A percentile compares a stretch with the other conserved stretches of the same genome.
These are phyloP conservation scores for Aspergillus kassunensis DNA, from an alignment of 495 filamentous ascomycete genomes.

Conservation along the genomic window DNA sequence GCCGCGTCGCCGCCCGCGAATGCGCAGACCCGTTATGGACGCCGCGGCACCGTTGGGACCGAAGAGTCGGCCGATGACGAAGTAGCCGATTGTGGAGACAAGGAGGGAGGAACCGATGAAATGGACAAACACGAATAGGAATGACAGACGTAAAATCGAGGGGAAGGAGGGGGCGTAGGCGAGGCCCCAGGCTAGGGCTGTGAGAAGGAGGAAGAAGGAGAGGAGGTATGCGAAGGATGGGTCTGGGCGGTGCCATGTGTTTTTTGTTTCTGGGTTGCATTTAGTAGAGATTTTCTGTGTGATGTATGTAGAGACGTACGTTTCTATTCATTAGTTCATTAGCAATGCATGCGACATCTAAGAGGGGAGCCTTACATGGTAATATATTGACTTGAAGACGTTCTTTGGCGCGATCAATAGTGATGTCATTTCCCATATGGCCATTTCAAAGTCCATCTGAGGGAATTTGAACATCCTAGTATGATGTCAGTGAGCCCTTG, in stretches of 20 bases:
- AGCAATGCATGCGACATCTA: conserved; percentile 13
- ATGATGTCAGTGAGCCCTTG: conserved; percentile 6
- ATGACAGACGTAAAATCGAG: conserved; percentile 54
- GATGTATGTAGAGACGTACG: conserved; percentile 38
- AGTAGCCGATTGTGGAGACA: conserved; percentile 59
- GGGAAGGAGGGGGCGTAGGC: conserved; percentile 59
- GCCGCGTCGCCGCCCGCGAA: conserved; percentile 44
- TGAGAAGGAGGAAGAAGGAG: conserved; percentile 69
- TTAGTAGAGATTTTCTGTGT: not conserved
- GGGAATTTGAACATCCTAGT: conserved; percentile 61
- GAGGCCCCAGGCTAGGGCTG: conserved; percentile 68
- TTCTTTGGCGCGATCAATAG: conserved; percentile 72
- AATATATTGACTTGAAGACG: conserved; percentile 73
- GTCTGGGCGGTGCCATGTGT: conserved; percentile 72
- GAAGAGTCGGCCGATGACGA: conserved; percentile 60
- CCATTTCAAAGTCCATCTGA: conserved; percentile 72
- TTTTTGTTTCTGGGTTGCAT: conserved; percentile 59
- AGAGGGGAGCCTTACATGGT: conserved; percentile 51
- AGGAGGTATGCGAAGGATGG: conserved; percentile 76
- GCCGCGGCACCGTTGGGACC: conserved; percentile 48
- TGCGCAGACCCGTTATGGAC: conserved; percentile 38
- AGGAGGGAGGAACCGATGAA: conserved; percentile 60
- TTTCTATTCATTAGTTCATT: conserved; percentile 44
- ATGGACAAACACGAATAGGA: conserved; percentile 65
- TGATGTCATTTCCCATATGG: conserved; percentile 75